Base-by-base conservation (phyloP, 306 rosid genomes). In the Alnus glutinosa region DNA sequence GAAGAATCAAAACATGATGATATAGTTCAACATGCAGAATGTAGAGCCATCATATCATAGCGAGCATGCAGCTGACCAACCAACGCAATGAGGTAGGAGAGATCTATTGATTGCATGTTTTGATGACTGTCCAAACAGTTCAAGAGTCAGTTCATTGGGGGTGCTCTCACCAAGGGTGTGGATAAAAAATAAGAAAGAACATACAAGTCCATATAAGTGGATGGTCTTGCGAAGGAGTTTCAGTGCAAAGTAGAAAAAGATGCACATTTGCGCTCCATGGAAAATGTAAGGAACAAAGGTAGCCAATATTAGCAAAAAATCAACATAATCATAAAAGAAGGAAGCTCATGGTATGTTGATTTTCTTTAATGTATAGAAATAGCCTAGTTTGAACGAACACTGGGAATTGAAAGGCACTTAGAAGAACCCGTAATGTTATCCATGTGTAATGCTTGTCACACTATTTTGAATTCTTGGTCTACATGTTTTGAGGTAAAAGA, bases 191-290 rank as follows among this genome's bases (percentile, higher is more conserved):
- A 23, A 23, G 28, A 23, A 23, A 23, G 28, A 23, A 23, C 28
- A 23, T 23, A 23, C 39, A 37, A 37, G 39, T 37, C 2, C 39
- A 37, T 37, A 37, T 1, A 88, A 84, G 72, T 77, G 80, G 83
- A 48, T 63, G 85, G 64, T 62, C 62, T 77, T 66, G 57, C 51
- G 81, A 82, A 75, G 81, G 80, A 46, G 66, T 75, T 74, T 75
- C 75, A 19, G 49, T 81, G 12, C 44, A 81, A 77, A 3, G 81
- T 69, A 76, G 85, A 81, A 86, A 88, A 79, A 12, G 83, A 88
- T 73, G 83, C 83, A 89, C 84, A 80, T 81, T 87, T 86, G 85
- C 83, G 80, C 87, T 81, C 88, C 91, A 86, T 75, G 86, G 83
- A 90, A 85, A 82, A 80, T 79, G 87, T 84, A 77, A 77, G 81